Evolutionary conservation across 495 filamentous ascomycete species (phyloP), one percentile per base, ranked within the genome.

Genomic region (Hypoxylon crocopeplum): DNA sequence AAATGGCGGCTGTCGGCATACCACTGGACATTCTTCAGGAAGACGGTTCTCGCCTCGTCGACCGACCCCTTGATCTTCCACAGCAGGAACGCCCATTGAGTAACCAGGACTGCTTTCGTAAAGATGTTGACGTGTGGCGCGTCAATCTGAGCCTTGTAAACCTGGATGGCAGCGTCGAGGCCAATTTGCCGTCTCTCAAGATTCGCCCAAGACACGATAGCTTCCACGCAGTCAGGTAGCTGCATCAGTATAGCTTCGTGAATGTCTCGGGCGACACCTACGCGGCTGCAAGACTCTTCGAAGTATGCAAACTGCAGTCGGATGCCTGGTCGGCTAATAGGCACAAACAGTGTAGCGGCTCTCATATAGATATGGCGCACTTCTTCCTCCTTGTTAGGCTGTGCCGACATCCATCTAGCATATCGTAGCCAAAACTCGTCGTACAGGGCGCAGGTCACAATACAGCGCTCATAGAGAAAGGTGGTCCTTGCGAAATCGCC

Each of bases 351-450:
- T 50, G 81, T 90, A 58, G 86, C 85, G 8, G 93, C 95, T 48
- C 92, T 86, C 71, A 94, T 89, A 62, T 97, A 98, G 62, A 99
- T 92, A 69, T 89, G 91, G 19, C 95, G 87, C 2, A 94, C 89
- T 68, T 99, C 95, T 66, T 97, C 91, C 50, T 91, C 86, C 69
- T 96, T 96, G 40, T 79, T 84, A 0, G 82, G 64, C 66, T 97
- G 91, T 2, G 85, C 87, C 60, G 80, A 80, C 92, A 99, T 97
- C 94, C 94, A 99, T 12, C 95, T 82, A n/a, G 90, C 92, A 75
- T 96, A 99, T 1, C 94, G 87, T 51, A 95, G 82, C 94, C 94
- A 99, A 73, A 99, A 97, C 66, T 98, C 93, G 40, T 97, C 93
- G 59, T 98, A 97, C 66, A 94, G 87, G 32, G 94, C 94, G 62